phyloP scores from a whole-genome alignment of 163 green algal genomes.

The Coccomyxa subellipsoidea region DNA sequence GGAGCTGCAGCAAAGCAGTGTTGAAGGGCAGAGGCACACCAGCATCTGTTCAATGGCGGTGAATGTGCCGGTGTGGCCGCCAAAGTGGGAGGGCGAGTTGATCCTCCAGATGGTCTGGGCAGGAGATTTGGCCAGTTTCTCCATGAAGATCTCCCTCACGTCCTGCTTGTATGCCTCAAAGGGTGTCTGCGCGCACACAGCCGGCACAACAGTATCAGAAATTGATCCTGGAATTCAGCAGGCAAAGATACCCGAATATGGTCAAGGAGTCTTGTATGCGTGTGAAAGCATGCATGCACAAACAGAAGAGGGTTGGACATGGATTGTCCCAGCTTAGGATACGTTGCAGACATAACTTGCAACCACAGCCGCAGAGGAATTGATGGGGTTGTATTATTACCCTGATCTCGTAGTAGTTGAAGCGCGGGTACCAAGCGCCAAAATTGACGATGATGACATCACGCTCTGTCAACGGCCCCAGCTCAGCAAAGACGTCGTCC shows the following conservation, averaged over 20 bases:
- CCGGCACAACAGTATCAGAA: too few species aligned
- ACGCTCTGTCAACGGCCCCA: background rate
- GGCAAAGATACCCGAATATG: too few species aligned
- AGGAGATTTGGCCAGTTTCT: background rate
- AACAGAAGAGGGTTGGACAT: too few species aligned
- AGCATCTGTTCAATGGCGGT: background rate
- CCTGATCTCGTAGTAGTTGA: background rate
- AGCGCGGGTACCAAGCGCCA: background rate
- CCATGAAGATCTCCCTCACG: background rate
- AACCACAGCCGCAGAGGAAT: too few species aligned
- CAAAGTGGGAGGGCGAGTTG: background rate
- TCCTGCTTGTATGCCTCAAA: slow-evolving; percentile 5
- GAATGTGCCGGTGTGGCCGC: background rate
- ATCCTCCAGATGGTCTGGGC: background rate
- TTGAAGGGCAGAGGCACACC: background rate
- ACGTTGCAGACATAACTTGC: too few species aligned
- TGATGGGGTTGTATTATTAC: too few species aligned
- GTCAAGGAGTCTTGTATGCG: too few species aligned
- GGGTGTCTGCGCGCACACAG: background rate
- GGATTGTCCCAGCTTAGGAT: too few species aligned
- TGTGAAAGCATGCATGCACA: too few species aligned
- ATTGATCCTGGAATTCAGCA: too few species aligned
- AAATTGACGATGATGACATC: slow-evolving; percentile 13
- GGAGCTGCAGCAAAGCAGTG: too few species aligned
- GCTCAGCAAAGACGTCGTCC: background rate